phyloP scores from a whole-genome alignment of 495 filamentous ascomycete genomes.

The Xeromyces bisporus region DNA sequence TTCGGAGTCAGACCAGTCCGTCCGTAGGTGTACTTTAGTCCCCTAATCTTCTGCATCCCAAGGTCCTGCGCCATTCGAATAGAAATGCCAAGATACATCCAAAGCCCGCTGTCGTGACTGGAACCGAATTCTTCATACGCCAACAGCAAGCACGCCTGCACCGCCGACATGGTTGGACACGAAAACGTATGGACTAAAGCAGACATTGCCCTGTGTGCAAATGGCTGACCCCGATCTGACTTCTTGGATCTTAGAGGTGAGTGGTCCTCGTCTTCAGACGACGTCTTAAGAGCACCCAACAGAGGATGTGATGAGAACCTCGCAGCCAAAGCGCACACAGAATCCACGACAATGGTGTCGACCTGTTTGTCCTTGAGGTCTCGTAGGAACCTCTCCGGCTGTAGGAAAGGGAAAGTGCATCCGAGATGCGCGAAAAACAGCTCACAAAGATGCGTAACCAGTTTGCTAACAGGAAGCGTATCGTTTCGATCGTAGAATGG shows the following conservation, averaged over 20 bases:
- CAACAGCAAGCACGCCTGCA: slow-evolving; percentile 63
- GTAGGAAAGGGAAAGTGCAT: slow-evolving; percentile 69
- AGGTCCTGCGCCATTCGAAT: slow-evolving; percentile 79
- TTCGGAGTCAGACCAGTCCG: slow-evolving; percentile 35
- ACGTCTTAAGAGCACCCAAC: slow-evolving; percentile 35
- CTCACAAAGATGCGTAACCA: slow-evolving; percentile 59
- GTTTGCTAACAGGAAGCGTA: slow-evolving; percentile 42
- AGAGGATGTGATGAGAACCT: slow-evolving; percentile 59
- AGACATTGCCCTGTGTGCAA: slow-evolving; percentile 60
- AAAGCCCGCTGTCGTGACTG: slow-evolving; percentile 70
- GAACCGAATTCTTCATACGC: slow-evolving; percentile 77
- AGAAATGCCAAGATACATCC: slow-evolving; percentile 77
- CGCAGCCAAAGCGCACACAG: slow-evolving; percentile 63
- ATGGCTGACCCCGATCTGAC: slow-evolving; percentile 44
- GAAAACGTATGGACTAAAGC: slow-evolving; percentile 60
- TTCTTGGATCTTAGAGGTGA: slow-evolving; percentile 22
- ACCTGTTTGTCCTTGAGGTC: slow-evolving; percentile 59
- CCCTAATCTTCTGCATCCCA: slow-evolving; percentile 62
- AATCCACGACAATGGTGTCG: slow-evolving; percentile 76
- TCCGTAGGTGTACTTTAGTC: slow-evolving; percentile 50
- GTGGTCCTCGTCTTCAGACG: slow-evolving; percentile 32
- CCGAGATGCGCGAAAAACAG: slow-evolving; percentile 65
- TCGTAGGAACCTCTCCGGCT: slow-evolving; percentile 46
- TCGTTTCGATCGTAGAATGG: slow-evolving; percentile 66
- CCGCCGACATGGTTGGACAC: slow-evolving; percentile 60